Evolutionary conservation across 495 filamentous ascomycete genomes (phyloP).

Genomic region (Aspergillus sparsus): DNA sequence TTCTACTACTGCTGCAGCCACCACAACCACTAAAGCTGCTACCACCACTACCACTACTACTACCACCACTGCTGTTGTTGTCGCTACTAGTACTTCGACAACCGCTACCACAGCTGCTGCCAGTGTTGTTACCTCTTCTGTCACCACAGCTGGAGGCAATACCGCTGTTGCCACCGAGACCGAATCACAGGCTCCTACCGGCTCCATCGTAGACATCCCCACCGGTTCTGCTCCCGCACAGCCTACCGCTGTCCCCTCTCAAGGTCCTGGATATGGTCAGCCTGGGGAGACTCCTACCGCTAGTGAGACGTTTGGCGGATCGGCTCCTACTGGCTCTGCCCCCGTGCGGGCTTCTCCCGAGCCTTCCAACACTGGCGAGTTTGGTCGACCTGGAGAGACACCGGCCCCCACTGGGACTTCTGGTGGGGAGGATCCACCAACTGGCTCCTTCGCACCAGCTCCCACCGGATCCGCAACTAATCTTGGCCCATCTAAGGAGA

Average conservation of each 20-base stretch:
- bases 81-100: neutral
- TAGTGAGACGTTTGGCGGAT: neutral
- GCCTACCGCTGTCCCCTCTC: neutral
- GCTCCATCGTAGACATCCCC: neutral
- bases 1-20: constrained; percentile 1
- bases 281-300: neutral
- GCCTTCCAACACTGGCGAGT: neutral
- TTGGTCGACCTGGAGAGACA: too few relatives aligned
- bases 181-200: neutral
- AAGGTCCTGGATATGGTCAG: neutral
- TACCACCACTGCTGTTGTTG: neutral
- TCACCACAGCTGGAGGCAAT: neutral
- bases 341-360: neutral
- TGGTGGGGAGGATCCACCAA: too few relatives aligned
- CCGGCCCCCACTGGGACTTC: too few relatives aligned
- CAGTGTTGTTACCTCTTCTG: neutral
- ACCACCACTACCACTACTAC: neutral
- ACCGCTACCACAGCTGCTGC: neutral
- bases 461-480: too few relatives aligned
- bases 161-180: neutral
- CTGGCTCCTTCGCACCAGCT: too few relatives aligned
- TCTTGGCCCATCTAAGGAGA: too few relatives aligned
- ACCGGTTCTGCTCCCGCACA: neutral
- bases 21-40: constrained; percentile 4
- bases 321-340: neutral